A percentile compares a stretch with the other conserved stretches of the same genome.
Conservation (phyloP, 495 filamentous ascomycete species). For the Podospora conica region DNA sequence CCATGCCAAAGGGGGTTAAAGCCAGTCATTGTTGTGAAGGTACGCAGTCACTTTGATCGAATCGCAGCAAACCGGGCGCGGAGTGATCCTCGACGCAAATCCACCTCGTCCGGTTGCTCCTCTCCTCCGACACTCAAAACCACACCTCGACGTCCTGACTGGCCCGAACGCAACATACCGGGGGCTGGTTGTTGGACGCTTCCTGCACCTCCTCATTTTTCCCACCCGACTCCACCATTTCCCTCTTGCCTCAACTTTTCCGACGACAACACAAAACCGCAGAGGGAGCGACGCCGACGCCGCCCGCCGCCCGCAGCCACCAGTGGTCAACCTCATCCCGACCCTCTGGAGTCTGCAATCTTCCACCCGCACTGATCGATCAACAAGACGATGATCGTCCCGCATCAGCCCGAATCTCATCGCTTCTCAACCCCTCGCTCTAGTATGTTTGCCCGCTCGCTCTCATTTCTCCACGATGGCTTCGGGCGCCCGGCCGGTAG, state of each 20-base stretch:
- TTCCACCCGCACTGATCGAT: neutral
- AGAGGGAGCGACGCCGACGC: neutral
- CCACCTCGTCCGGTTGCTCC: slow-evolving; percentile 12
- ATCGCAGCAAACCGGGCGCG: slow-evolving; percentile 6
- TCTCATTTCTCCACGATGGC: slow-evolving; percentile 2
- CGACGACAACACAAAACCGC: slow-evolving; percentile 2
- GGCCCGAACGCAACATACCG: slow-evolving; percentile 29
- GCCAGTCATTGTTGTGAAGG: neutral
- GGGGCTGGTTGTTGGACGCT: slow-evolving; percentile 21
- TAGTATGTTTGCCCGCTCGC: slow-evolving; percentile 46
- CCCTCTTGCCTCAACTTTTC: slow-evolving; percentile 3
- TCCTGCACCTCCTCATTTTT: slow-evolving; percentile 36
- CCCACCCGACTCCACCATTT: slow-evolving; percentile 23
- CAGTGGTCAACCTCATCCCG: neutral
- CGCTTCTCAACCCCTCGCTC: slow-evolving; percentile 65
- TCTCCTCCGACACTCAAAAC: slow-evolving; percentile 17
- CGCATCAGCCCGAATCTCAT: slow-evolving; percentile 66
- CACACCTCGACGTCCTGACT: slow-evolving; percentile 33
- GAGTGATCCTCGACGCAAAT: slow-evolving; percentile 13
- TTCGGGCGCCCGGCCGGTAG: neutral
- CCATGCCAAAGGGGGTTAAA: neutral
- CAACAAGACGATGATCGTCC: slow-evolving; percentile 60
- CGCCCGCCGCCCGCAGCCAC: neutral
- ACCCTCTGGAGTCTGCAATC: neutral
- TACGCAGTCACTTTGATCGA: neutral